These are phyloP conservation scores for Boechera stricta DNA, from an alignment of 345 rosid species.

Conservation along the genomic window DNA sequence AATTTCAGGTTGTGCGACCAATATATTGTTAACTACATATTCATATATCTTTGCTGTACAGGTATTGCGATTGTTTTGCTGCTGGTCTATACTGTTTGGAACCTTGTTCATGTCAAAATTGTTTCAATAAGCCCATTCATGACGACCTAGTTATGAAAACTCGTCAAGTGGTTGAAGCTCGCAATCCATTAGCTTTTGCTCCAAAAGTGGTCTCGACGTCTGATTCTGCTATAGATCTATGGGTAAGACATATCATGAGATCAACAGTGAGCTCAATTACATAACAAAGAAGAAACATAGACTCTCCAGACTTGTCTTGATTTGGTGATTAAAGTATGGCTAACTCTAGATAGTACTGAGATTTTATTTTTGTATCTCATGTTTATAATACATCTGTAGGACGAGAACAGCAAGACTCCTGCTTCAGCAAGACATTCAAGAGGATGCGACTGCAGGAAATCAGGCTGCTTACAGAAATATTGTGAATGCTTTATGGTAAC, in stretches of 20 bases:
- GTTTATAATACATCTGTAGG: slow-evolving; percentile 46
- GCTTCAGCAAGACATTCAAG: slow-evolving; percentile 76
- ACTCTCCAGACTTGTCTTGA: slow-evolving; percentile 18
- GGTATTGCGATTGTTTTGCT: slow-evolving; percentile 90
- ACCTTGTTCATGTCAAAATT: slow-evolving; percentile 71
- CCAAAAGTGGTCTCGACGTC: slow-evolving; percentile 67
- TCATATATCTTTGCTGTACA: slow-evolving; percentile 40
- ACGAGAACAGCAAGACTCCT: slow-evolving; percentile 64
- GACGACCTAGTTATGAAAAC: slow-evolving; percentile 59
- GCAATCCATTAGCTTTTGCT: slow-evolving; percentile 83
- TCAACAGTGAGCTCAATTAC: not conserved
- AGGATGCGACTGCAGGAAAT: slow-evolving; percentile 86
- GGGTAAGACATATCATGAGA: slow-evolving; percentile 49
- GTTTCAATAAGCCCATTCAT: slow-evolving; percentile 66
- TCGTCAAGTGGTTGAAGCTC: slow-evolving; percentile 63
- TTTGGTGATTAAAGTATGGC: slow-evolving; percentile 3
- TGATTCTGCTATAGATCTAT: slow-evolving; percentile 41
- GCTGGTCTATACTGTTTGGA: slow-evolving; percentile 78
- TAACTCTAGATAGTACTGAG: not conserved
- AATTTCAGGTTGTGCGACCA: not conserved
- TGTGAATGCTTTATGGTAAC: slow-evolving; percentile 82
- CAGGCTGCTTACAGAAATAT: slow-evolving; percentile 76
- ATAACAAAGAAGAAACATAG: not conserved
- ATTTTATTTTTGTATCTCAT: not conserved
- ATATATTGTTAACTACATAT: not conserved